These are phyloP conservation scores for Eucalyptus marginata DNA, from an alignment of 345 rosid genomes.

Conservation along the genomic window DNA sequence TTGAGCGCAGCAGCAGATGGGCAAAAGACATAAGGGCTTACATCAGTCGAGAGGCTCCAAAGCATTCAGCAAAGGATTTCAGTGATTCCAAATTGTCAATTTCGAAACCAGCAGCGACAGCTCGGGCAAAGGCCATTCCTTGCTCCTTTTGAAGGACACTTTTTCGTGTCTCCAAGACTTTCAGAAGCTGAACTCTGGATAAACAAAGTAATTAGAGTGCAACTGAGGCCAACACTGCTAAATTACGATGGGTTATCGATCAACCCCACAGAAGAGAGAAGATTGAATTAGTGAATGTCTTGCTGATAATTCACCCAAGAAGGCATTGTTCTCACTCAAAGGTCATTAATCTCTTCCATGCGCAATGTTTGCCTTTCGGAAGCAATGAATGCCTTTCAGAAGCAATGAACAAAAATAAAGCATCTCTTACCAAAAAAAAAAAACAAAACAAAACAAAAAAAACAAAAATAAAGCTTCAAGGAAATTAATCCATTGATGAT, in stretches of 20 bases:
- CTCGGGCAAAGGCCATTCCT: conserved; percentile 99
- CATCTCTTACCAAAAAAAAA: neutral
- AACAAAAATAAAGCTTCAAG: neutral
- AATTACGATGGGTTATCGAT: neutral
- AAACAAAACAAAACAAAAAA: too few species aligned
- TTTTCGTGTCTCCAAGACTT: conserved; percentile 82
- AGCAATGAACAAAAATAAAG: neutral
- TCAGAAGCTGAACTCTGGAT: conserved; percentile 73
- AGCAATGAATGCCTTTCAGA: neutral
- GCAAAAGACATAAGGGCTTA: conserved; percentile 3
- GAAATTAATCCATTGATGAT: neutral
- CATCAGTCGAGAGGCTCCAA: conserved; percentile 88
- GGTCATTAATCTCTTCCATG: neutral
- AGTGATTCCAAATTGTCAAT: conserved; percentile 63
- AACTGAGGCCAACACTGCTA: neutral
- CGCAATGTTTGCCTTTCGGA: neutral
- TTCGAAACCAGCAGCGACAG: conserved; percentile 96
- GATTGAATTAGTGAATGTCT: neutral
- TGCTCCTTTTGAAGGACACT: conserved; percentile 85
- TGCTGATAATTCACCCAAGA: neutral
- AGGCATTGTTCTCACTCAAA: neutral
- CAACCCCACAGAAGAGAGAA: neutral
- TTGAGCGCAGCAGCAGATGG: neutral
- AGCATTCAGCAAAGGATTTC: conserved; percentile 70
- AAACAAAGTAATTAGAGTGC: neutral